Percentiles rank a stretch among this genome's conserved stretches.
Conservation (phyloP, 2,329 filamentous ascomycete species). For the Thermoascus crustaceus region DNA sequence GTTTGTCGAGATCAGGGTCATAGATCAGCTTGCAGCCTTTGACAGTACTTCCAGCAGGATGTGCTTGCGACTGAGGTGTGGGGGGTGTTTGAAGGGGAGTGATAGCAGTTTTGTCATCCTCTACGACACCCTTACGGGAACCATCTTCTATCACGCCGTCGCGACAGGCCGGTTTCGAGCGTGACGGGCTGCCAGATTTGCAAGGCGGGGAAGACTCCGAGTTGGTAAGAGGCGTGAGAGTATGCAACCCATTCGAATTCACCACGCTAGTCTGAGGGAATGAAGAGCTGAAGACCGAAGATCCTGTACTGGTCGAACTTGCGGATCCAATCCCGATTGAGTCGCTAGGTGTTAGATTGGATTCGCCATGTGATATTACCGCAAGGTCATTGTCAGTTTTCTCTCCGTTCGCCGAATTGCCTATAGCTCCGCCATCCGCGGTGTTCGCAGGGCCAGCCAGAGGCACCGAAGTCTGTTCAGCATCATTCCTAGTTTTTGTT, state of each 20-base stretch:
- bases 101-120: conserved; percentile 24
- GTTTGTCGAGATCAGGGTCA: conserved; percentile 56
- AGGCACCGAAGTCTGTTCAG: conserved; percentile 13
- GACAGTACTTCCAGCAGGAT: conserved; percentile 42
- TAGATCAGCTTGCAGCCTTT: conserved; percentile 54
- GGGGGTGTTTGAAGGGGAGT: conserved; percentile 38
- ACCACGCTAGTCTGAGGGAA: conserved; percentile 45
- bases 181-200: conserved; percentile 49
- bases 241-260: conserved; percentile 47
- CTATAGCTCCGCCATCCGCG: conserved; percentile 4
- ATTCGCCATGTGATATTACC: conserved; percentile 9
- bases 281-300: conserved; percentile 60
- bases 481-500: conserved; percentile 38
- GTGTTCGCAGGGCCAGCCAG: conserved; percentile 7
- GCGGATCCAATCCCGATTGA: conserved; percentile 63
- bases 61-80: conserved; percentile 42
- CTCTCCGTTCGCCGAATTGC: conserved; percentile 7
- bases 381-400: conserved; percentile 7
- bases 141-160: conserved; percentile 22
- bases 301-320: conserved; percentile 63
- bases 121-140: conserved; percentile 21
- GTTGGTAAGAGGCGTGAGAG: conserved; percentile 58
- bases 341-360: conserved; percentile 12
- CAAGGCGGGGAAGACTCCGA: conserved; percentile 55
- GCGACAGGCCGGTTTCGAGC: conserved; percentile 27